Evolutionary conservation across 495 filamentous ascomycete species (phyloP).

Genomic region (Pseudomonodictys pantanalensis): DNA sequence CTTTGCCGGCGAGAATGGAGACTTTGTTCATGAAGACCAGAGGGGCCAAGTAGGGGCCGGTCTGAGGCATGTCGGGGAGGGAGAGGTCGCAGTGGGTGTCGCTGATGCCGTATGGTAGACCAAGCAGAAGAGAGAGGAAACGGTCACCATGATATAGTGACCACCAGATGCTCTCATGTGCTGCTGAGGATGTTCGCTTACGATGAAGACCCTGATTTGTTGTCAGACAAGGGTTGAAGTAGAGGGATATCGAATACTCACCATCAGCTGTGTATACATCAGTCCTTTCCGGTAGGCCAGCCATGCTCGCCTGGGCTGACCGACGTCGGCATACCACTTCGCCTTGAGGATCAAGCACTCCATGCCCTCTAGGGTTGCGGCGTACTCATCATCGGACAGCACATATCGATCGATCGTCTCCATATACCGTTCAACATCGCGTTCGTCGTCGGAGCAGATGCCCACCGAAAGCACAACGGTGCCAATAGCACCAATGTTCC

Average conservation of each 20-base stretch:
- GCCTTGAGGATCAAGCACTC: constrained; percentile 49
- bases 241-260: not conserved
- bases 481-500: constrained; percentile 33
- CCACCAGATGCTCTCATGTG: constrained; percentile 47
- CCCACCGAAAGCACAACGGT: constrained; percentile 34
- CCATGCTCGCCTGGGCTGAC: constrained; percentile 54
- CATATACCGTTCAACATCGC: constrained; percentile 38
- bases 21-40: constrained; percentile 36
- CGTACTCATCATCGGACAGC: constrained; percentile 49
- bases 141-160: constrained; percentile 47
- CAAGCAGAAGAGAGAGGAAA: constrained; percentile 49
- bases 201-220: constrained; percentile 31
- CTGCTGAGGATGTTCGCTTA: constrained; percentile 26
- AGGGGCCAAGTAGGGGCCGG: constrained; percentile 31
- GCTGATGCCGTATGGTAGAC: constrained; percentile 49
- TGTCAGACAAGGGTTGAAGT: not conserved
- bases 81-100: constrained; percentile 42
- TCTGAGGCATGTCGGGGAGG: constrained; percentile 15
- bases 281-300: constrained; percentile 48
- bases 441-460: constrained; percentile 22
- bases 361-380: constrained; percentile 50
- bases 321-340: constrained; percentile 50
- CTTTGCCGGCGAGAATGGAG: constrained; percentile 48
- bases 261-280: constrained; percentile 49
- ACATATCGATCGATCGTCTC: constrained; percentile 45